A percentile compares a stretch with the other conserved stretches of the same genome.
These are phyloP conservation scores for Scleroderma bovista DNA, from an alignment of 768 basidiomycete genomes.

Conservation along the genomic window DNA sequence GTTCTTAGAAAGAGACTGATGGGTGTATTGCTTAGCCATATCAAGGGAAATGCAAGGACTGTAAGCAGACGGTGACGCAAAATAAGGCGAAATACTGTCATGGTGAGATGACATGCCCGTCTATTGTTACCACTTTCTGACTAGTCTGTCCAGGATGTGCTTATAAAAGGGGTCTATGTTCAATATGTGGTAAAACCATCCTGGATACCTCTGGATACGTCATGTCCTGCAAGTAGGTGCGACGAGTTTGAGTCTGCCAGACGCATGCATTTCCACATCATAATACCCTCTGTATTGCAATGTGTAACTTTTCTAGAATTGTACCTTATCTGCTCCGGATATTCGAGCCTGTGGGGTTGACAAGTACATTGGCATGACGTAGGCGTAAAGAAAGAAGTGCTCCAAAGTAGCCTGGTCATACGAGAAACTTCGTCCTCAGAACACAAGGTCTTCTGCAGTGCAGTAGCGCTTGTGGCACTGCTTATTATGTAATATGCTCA, in stretches of 20 bases:
- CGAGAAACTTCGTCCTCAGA: no score
- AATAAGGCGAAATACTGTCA: slow-evolving; percentile 88
- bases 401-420: no score
- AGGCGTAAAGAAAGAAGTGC: no score
- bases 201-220: slow-evolving; percentile 78
- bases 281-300: not conserved
- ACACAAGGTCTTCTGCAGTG: no score
- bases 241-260: not conserved
- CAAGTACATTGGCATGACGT: no score
- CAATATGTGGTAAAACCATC: slow-evolving; percentile 84
- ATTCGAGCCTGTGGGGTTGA: no score
- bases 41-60: slow-evolving; percentile 82
- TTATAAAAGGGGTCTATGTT: slow-evolving; percentile 80
- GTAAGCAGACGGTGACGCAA: slow-evolving; percentile 79
- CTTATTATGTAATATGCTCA: no score
- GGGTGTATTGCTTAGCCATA: slow-evolving; percentile 54
- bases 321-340: no score
- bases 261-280: not conserved
- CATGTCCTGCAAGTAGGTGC: slow-evolving; percentile 72
- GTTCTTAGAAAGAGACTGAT: slow-evolving; percentile 1
- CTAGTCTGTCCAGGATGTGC: slow-evolving; percentile 58
- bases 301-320: no score
- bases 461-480: no score
- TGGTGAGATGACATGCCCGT: slow-evolving; percentile 41
- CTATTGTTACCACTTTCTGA: slow-evolving; percentile 6